These are phyloP conservation scores for Vicia faba DNA, from an alignment of 306 rosid genomes.

Conservation along the genomic window DNA sequence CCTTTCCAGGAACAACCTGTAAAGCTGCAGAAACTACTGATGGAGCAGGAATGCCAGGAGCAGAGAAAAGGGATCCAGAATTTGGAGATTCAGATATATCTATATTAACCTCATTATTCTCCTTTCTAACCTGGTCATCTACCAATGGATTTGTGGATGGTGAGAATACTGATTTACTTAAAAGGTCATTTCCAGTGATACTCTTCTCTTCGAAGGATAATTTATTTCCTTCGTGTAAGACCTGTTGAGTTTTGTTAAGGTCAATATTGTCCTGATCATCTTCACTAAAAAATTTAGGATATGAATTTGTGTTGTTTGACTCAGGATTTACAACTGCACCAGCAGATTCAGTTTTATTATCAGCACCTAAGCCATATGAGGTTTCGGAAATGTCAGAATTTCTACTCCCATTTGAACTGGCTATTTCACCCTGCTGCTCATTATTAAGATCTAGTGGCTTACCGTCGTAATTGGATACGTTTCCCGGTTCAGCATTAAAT, in stretches of 20 bases:
- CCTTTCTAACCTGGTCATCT: constrained; percentile 45
- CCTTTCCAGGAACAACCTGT: constrained; percentile 83
- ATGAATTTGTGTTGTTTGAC: constrained; percentile 43
- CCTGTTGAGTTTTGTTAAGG: constrained; percentile 43
- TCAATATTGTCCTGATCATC: constrained; percentile 46
- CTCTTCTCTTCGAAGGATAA: constrained; percentile 50
- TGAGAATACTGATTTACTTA: constrained; percentile 40
- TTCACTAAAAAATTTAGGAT: constrained; percentile 44
- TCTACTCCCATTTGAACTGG: constrained; percentile 42
- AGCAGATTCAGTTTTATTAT: constrained; percentile 43
- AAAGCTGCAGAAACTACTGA: constrained; percentile 76
- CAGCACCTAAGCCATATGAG: constrained; percentile 39
- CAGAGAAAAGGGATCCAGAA: constrained; percentile 68
- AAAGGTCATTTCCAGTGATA: constrained; percentile 40
- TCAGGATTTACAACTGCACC: constrained; percentile 43
- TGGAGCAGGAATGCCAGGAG: constrained; percentile 97
- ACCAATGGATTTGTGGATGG: constrained; percentile 41
- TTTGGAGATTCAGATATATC: constrained; percentile 55
- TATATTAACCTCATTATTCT: constrained; percentile 43
- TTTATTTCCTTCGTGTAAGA: constrained; percentile 48
- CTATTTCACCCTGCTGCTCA: constrained; percentile 54
- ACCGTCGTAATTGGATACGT: constrained; percentile 43
- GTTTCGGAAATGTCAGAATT: constrained; percentile 37
- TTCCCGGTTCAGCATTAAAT: constrained; percentile 47
- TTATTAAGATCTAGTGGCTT: constrained; percentile 39